Evolutionary conservation across 2,329 filamentous ascomycete species (phyloP), one percentile per base, ranked within the genome.

Genomic region (Penicillium sp.): DNA sequence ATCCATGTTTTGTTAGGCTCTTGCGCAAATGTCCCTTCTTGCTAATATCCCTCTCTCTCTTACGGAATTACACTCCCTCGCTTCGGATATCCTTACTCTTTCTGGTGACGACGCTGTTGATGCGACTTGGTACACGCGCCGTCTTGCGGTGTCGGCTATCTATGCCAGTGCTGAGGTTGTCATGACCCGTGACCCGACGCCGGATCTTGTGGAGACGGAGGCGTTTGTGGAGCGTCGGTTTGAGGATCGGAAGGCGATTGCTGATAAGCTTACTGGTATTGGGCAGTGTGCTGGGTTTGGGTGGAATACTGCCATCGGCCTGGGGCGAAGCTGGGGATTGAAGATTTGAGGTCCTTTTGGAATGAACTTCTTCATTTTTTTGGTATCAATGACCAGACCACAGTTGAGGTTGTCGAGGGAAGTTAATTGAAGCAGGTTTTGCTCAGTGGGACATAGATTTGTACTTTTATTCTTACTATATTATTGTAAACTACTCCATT

Each of bases 81-180:
- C 89, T n/a, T 93, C 97, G 72, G 94, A 99, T 73, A 95, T 99
- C 50, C 90, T 89, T 82, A 92, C 89, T 68, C 84, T 96, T 4
- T 85, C 93, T 0, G 90, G 91, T 49, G 94, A 97, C 73, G 80
- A 78, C 22, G 83, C 87, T 22, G 89, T 97, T 58, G 92, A 97
- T 73, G 83, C 85, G 4, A 87, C 86, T 5, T 99, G 94, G 94
- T 99, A 99, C 66, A 86, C 86, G 2, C 89, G 88, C 70, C 81
- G 87, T 4, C 80, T 85, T 9, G 82, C 80, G 0, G 72, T 90
- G 24, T 81, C 84, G 0, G 81, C 81, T 2, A 80, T 89, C n/a
- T 90, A 89, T 69, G 90, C 90, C 50, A 85, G 87, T 34, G 83
- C 88, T 54, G 94, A 99, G 76, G 79, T 97, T 5, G 96, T 92